Base-by-base conservation (phyloP, 2,329 filamentous ascomycete species). In the Claviceps purpurea region DNA sequence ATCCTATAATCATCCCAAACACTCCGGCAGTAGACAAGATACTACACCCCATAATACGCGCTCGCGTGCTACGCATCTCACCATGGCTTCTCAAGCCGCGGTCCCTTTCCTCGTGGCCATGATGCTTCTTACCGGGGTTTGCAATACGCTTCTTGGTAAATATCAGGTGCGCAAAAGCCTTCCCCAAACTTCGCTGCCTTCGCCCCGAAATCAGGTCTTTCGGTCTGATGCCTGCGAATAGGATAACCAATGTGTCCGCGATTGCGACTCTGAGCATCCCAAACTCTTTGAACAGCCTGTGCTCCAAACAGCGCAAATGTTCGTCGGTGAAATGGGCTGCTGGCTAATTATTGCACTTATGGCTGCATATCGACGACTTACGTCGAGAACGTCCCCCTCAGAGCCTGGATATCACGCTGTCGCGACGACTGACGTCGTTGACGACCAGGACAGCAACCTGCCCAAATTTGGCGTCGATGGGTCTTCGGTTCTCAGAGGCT, bases 271-370 rank as follows among this genome's bases (percentile, higher is more conserved):
- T 10, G 76, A 75, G 54, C 78, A 84, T 58, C 84, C 81, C 50
- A 73, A 78, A 56, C 78, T 79, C 60, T 97, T 98, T 70, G 89
- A 96, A 67, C 91, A 97, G 66, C 93, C 93, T 18, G 90, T 98
- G 50, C 82, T 97, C 51, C 93, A 98, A 67, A 97, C 93, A 57
- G 82, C 89, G 1, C 93, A 97, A 68, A 98, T 98, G 93, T 98
- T 98, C 67, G 78, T 96, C 56, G 93, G 93, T 52, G 93, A 98
- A 68, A 86, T 88, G 77, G 91, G 89, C 56, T 95, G 89, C 73
- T 98, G 91, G 90, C 77, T 97, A 14, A 88, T 98, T 50, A 78
- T 97, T 44, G 82, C 85, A 22, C 62, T 78, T 49, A 82, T 86
- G 64, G 74, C 78, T 22, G 69, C 91, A 2, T 87, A 86, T 68